Evolutionary conservation across 805 yeast genomes (phyloP), one percentile per base, ranked within the genome.

Genomic region (Huiozyma sinensis): DNA sequence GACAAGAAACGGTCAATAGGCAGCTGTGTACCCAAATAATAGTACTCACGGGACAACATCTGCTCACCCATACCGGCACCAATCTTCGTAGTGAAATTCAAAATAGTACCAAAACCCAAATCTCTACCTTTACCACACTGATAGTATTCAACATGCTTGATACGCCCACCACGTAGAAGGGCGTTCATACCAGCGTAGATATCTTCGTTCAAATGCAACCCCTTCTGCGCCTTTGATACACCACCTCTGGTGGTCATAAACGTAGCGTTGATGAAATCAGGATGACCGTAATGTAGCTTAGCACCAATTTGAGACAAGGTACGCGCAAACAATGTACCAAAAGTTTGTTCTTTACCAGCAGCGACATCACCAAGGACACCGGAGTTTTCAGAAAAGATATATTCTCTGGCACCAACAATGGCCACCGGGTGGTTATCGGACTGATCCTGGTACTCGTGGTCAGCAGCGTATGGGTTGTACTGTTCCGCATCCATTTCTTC

Each of bases 31-130:
- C 97, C 97, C 50, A 89, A 64, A 61, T 85, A 87, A 59, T 81
- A 89, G 62, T 89, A 86, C 58, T 89, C 97, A 58, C 97, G 75
- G 6, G 95, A 86, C 33, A 90, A 66, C 67, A 88, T 77, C 62
- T 89, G 97, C 63, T 89, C 97, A 17, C 97, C 97, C 97, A 89
- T 89, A 47, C 97, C 97, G 40, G 95, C 92, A n/a, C 97, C 97
- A 63, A 89, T 89, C 67, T 89, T 89, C 1, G 95, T 83, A 0
- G 96, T 90, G 69, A 89, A 89, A 59, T 89, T 90, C 54, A 89
- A 70, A 56, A 89, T 87, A 0, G 96, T 84, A 6, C 89, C 84
- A 64, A 89, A 89, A 10, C 97, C 97, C 46, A 90, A 68, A 69
- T 89, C 97, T 65, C 97, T 75, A 4, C 97, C 97, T 63, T 89